A percentile compares a stretch with the other conserved stretches of the same genome.
phyloP scores from a whole-genome alignment of 2,329 filamentous ascomycete genomes.

The Gaeumannomyces tritici region DNA sequence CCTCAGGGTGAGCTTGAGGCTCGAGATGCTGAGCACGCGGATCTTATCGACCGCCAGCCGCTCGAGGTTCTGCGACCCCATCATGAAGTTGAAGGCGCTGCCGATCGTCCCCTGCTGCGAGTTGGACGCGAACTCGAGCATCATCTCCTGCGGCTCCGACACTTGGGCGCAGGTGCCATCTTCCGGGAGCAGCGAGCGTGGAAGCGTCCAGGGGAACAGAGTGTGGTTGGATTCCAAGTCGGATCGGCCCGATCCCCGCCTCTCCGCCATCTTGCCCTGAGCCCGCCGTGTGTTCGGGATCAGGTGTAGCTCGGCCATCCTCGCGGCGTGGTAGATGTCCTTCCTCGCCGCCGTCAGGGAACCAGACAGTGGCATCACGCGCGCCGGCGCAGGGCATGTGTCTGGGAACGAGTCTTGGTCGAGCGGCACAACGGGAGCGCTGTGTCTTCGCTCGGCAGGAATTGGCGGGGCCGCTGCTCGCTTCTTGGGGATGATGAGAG shows the following conservation, averaged over 20 bases:
- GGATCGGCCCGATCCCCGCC: neutral
- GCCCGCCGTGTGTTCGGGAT: slow-evolving; percentile 43
- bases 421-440: neutral
- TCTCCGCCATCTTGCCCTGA: neutral
- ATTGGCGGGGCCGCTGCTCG: slow-evolving; percentile 7
- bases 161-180: slow-evolving; percentile 73
- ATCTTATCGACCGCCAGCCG: slow-evolving; percentile 35
- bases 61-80: slow-evolving; percentile 37
- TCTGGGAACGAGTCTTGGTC: slow-evolving; percentile 40
- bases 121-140: slow-evolving; percentile 50
- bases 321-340: slow-evolving; percentile 84
- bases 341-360: slow-evolving; percentile 70
- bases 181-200: slow-evolving; percentile 59
- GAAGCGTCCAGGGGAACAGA: slow-evolving; percentile 89
- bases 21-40: slow-evolving; percentile 41
- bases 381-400: slow-evolving; percentile 57
- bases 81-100: slow-evolving; percentile 33
- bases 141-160: slow-evolving; percentile 59
- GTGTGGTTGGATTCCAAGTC: slow-evolving; percentile 52
- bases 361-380: slow-evolving; percentile 54
- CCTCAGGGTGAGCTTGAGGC: slow-evolving; percentile 57
- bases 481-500: slow-evolving; percentile 66
- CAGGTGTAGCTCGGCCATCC: slow-evolving; percentile 70
- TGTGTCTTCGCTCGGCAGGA: slow-evolving; percentile 9
- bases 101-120: slow-evolving; percentile 27